Percentiles rank a stretch among this genome's conserved stretches.
phyloP scores from a whole-genome alignment of 305 asterid species.

The Solanum aculeatissimum region DNA sequence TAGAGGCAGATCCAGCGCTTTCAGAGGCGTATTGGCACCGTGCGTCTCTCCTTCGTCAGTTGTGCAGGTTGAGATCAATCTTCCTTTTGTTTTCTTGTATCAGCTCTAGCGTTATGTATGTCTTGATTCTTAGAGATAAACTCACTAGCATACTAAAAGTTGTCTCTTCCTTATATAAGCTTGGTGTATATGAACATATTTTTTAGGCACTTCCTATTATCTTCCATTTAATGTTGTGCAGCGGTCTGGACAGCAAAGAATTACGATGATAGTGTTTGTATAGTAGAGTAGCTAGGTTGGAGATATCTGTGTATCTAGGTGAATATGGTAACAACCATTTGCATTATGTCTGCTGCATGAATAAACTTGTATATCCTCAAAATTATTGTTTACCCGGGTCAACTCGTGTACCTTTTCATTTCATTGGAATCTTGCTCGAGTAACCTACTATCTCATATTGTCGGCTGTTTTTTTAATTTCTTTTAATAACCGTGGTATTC shows the following conservation, averaged over 20 bases:
- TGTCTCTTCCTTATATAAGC: neutral
- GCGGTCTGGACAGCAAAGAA: neutral
- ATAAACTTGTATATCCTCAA: neutral
- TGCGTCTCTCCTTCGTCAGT: conserved; percentile 71
- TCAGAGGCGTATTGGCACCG: conserved; percentile 75
- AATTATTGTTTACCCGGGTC: neutral
- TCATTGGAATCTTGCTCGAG: neutral
- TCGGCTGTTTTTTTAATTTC: neutral
- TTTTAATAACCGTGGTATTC: too few species aligned
- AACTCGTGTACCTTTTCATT: neutral
- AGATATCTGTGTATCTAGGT: neutral
- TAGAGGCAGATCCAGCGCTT: conserved; percentile 76
- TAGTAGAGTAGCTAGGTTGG: neutral
- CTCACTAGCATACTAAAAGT: neutral
- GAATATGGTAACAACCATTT: neutral
- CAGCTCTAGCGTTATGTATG: neutral
- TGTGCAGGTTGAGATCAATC: conserved; percentile 52
- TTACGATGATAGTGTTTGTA: neutral
- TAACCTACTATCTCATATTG: neutral
- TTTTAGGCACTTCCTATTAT: neutral
- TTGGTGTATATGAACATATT: neutral
- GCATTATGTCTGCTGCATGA: neutral
- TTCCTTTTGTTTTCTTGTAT: neutral
- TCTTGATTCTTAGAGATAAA: neutral
- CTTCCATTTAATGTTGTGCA: neutral